phyloP scores from a whole-genome alignment of 495 filamentous ascomycete species.

The Hypoxylon fragiforme region DNA sequence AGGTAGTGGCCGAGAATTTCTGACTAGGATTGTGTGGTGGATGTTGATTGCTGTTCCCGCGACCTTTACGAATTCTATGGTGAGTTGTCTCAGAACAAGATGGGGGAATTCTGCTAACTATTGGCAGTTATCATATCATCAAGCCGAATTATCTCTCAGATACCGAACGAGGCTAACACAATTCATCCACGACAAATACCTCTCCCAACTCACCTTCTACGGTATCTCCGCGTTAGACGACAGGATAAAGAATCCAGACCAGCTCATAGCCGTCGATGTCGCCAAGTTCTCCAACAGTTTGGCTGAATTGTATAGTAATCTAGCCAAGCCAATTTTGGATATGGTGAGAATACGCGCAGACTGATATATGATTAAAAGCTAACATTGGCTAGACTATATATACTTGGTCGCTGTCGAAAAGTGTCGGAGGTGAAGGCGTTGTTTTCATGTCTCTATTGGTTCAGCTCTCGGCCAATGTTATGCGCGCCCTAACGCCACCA shows the following conservation, averaged over 20 bases:
- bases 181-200: constrained; percentile 89
- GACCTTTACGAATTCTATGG: constrained; percentile 99
- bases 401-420: constrained; percentile 88
- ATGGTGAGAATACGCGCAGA: constrained; percentile 59
- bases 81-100: constrained; percentile 47
- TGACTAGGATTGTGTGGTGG: constrained; percentile 93
- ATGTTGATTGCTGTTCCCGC: constrained; percentile 97
- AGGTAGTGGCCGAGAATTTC: constrained; percentile 88
- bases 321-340: constrained; percentile 94
- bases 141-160: constrained; percentile 88
- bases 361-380: constrained; percentile 4
- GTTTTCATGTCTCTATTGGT: constrained; percentile 94
- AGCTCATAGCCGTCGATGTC: constrained; percentile 95
- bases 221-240: constrained; percentile 93
- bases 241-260: constrained; percentile 97
- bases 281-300: constrained; percentile 93
- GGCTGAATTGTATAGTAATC: constrained; percentile 92
- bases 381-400: constrained; percentile 65
- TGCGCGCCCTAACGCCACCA: constrained; percentile 94
- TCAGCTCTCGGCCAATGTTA: constrained; percentile 86
- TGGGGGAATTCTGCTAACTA: constrained; percentile 5
- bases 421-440: constrained; percentile 89
- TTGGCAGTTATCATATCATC: constrained; percentile 86
- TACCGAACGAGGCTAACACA: constrained; percentile 91
- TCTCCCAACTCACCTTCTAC: constrained; percentile 97